phyloP scores from a whole-genome alignment of 2,329 filamentous ascomycete genomes.

The Epicoccum nigrum region DNA sequence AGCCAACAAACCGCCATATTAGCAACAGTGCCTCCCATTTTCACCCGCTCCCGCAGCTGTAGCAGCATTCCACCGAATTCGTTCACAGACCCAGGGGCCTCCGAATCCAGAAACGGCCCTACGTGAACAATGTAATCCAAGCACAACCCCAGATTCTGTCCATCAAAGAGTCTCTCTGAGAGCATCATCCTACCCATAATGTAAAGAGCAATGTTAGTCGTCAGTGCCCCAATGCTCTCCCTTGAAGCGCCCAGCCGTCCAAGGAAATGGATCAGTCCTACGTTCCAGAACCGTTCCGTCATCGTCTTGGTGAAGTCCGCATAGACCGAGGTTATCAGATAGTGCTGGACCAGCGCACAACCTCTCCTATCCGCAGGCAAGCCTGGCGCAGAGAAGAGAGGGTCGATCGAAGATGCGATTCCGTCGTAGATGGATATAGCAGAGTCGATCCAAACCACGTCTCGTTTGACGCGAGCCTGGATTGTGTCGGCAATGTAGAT shows the following conservation, averaged over 20 bases:
- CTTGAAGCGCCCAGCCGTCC: neutral
- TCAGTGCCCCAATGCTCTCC: slow-evolving; percentile 1
- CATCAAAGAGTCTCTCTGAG: neutral
- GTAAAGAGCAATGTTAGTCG: neutral
- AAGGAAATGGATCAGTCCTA: slow-evolving; percentile 5
- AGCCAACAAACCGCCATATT: slow-evolving; percentile 1
- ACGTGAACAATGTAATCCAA: slow-evolving; percentile 4
- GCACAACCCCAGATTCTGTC: slow-evolving; percentile 6
- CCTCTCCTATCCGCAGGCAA: neutral
- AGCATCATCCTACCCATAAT: slow-evolving; percentile 3
- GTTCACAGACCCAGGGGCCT: neutral
- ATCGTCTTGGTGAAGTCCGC: slow-evolving; percentile 3
- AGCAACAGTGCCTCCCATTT: neutral
- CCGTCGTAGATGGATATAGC: neutral
- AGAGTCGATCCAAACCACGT: neutral
- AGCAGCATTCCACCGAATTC: neutral
- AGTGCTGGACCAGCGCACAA: neutral
- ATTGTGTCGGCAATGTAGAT: neutral
- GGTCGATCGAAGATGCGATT: neutral
- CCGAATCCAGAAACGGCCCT: slow-evolving; percentile 4
- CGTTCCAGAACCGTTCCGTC: neutral
- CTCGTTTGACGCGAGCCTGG: neutral
- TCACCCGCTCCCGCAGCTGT: neutral
- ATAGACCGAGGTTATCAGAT: neutral
- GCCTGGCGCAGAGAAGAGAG: neutral